A percentile compares a stretch with the other conserved stretches of the same genome.
Conservation (phyloP, 352 stramenopile genomes). For the Pythium sukuiense region DNA sequence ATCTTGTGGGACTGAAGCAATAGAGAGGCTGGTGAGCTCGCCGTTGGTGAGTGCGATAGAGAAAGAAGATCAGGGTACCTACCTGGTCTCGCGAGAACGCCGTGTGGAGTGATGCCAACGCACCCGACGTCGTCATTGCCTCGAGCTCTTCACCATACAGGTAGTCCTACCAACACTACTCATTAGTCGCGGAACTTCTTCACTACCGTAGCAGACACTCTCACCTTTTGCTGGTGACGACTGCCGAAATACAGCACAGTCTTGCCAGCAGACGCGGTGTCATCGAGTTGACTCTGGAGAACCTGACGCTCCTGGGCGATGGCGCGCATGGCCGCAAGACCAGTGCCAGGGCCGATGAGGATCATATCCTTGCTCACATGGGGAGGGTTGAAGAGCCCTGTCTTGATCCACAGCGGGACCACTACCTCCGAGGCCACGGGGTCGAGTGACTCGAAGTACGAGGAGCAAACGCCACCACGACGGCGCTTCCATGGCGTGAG, state of each 20-base stretch:
- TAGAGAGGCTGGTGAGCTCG: background rate
- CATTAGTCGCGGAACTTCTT: background rate
- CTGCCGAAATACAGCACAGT: slow-evolving; percentile 89
- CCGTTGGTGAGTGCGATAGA: background rate
- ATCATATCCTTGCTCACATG: slow-evolving; percentile 56
- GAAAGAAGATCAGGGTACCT: background rate
- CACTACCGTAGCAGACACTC: background rate
- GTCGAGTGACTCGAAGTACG: slow-evolving; percentile 68
- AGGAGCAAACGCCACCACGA: slow-evolving; percentile 81
- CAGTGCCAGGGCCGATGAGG: slow-evolving; percentile 91
- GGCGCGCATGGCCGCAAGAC: slow-evolving; percentile 89
- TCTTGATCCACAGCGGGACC: slow-evolving; percentile 88
- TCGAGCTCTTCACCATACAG: slow-evolving; percentile 83
- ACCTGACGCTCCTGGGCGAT: slow-evolving; percentile 84
- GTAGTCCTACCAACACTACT: slow-evolving; percentile 64
- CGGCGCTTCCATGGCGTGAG: slow-evolving; percentile 89
- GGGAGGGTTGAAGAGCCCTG: slow-evolving; percentile 71
- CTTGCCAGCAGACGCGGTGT: slow-evolving; percentile 19
- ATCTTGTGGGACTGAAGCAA: slow-evolving; percentile 79
- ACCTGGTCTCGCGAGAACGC: slow-evolving; percentile 91
- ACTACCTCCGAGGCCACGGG: slow-evolving; percentile 32
- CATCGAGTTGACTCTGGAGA: slow-evolving; percentile 31
- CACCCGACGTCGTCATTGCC: slow-evolving; percentile 40
- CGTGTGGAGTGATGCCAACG: slow-evolving; percentile 74
- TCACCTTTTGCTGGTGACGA: slow-evolving; percentile 75